phyloP scores from a whole-genome alignment of 768 basidiomycete species.

The Lactarius deliciosus region DNA sequence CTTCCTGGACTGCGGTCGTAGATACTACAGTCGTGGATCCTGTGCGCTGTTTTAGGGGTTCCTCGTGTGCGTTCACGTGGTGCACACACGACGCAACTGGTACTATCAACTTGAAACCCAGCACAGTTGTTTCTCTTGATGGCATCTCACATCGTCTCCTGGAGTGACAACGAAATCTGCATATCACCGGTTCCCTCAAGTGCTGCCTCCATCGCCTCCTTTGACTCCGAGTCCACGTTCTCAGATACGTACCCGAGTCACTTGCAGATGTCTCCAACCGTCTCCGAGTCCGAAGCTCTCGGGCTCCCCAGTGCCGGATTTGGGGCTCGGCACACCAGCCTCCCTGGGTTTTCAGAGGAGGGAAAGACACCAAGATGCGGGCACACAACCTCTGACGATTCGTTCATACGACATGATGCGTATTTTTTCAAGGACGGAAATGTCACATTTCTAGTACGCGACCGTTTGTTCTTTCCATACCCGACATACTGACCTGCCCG shows the following conservation, averaged over 20 bases:
- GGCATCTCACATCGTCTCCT: slow-evolving; percentile 3
- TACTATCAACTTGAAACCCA: too few species aligned
- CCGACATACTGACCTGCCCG: background rate
- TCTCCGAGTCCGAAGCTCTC: background rate
- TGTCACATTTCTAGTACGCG: slow-evolving; percentile 23
- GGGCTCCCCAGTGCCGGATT: background rate
- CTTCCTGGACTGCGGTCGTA: too few species aligned
- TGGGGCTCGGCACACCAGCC: background rate
- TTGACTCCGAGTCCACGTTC: slow-evolving; percentile 12
- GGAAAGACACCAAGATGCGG: background rate
- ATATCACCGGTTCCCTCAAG: background rate
- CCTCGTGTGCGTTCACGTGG: too few species aligned
- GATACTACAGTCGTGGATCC: too few species aligned
- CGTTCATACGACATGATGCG: slow-evolving; percentile 16
- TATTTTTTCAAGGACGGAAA: slow-evolving; percentile 27
- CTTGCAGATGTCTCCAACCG: background rate
- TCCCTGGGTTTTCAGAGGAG: background rate
- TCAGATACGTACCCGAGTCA: background rate
- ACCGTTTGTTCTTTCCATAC: background rate
- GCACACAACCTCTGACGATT: background rate
- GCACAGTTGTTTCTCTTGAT: background rate
- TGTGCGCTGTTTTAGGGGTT: too few species aligned
- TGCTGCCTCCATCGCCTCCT: slow-evolving; percentile 6
- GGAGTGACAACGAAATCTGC: background rate
- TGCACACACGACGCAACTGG: too few species aligned